These are phyloP conservation scores for Mucor saturninus DNA, from an alignment of 371 early-diverging fungal species.

Conservation along the genomic window DNA sequence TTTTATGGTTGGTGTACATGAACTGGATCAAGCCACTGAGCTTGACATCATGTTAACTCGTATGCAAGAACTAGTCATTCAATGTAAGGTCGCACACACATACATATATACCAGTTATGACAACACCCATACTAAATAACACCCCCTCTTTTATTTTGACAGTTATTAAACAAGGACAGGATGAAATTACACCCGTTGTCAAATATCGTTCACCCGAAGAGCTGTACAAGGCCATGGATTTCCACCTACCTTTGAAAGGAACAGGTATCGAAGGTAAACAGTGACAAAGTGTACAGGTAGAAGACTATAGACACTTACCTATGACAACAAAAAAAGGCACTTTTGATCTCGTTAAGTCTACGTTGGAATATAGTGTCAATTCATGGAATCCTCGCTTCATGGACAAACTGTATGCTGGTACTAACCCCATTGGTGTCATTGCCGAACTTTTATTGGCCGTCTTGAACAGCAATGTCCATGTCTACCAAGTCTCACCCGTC, in stretches of 20 bases:
- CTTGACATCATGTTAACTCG: slow-evolving; percentile 41
- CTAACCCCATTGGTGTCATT: slow-evolving; percentile 81
- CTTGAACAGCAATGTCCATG: slow-evolving; percentile 84
- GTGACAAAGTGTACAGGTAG: neutral
- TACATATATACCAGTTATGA: neutral
- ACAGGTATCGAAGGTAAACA: slow-evolving; percentile 56
- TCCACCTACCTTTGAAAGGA: slow-evolving; percentile 54
- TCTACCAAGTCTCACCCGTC: slow-evolving; percentile 80
- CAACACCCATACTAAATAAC: neutral
- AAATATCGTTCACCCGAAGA: slow-evolving; percentile 55
- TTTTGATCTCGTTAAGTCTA: slow-evolving; percentile 58
- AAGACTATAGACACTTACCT: too few relatives aligned
- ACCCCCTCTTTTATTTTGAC: slow-evolving; percentile 1
- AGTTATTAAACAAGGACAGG: slow-evolving; percentile 57
- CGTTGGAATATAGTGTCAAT: slow-evolving; percentile 64
- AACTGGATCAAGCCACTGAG: slow-evolving; percentile 33
- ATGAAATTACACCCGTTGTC: slow-evolving; percentile 48
- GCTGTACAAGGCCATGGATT: slow-evolving; percentile 57
- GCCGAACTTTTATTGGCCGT: slow-evolving; percentile 76
- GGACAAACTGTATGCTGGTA: slow-evolving; percentile 87
- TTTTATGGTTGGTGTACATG: slow-evolving; percentile 31
- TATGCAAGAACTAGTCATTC: slow-evolving; percentile 40
- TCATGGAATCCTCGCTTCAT: slow-evolving; percentile 82
- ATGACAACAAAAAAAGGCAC: slow-evolving; percentile 33
- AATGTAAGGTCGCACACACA: slow-evolving; percentile 27